These are phyloP conservation scores for Lentinula sp. DNA, from an alignment of 768 basidiomycete genomes.

Conservation along the genomic window DNA sequence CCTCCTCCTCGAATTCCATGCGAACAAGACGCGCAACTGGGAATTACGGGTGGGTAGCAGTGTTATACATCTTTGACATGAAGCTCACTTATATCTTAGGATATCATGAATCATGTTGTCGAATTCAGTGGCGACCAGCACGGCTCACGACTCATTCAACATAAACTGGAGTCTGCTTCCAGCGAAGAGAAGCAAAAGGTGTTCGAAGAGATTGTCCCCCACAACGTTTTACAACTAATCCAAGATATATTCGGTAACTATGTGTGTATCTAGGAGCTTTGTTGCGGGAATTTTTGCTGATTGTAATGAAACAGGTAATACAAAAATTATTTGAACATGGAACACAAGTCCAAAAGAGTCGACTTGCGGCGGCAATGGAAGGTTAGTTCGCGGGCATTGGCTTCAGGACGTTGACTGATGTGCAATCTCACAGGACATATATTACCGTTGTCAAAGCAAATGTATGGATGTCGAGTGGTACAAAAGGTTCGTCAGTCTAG, in stretches of 20 bases:
- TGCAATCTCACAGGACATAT: conserved; percentile 33
- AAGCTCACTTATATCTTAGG: conserved; percentile 37
- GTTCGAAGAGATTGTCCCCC: conserved; percentile 84
- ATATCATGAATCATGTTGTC: conserved; percentile 77
- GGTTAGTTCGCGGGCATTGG: conserved; percentile 21
- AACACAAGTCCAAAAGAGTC: conserved; percentile 63
- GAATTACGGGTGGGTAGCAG: conserved; percentile 56
- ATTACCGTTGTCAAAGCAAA: conserved; percentile 73
- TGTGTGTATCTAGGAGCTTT: conserved; percentile 35
- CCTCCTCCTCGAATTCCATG: conserved; percentile 79
- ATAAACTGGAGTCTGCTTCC: conserved; percentile 72
- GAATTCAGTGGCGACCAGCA: conserved; percentile 95
- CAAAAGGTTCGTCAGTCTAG: conserved; percentile 59
- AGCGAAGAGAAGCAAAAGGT: conserved; percentile 73
- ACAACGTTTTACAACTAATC: conserved; percentile 68
- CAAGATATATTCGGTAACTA: conserved; percentile 97
- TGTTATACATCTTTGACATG: neutral
- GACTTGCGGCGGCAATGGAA: conserved; percentile 69
- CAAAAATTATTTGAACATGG: conserved; percentile 93
- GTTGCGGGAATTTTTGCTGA: conserved; percentile 4
- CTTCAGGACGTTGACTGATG: neutral
- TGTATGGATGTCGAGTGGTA: conserved; percentile 95
- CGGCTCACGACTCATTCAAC: conserved; percentile 97
- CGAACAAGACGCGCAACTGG: conserved; percentile 77
- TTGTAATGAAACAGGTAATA: conserved; percentile 54